Evolutionary conservation across 495 filamentous ascomycete genomes (phyloP).

Genomic region (Thozetella sp.): DNA sequence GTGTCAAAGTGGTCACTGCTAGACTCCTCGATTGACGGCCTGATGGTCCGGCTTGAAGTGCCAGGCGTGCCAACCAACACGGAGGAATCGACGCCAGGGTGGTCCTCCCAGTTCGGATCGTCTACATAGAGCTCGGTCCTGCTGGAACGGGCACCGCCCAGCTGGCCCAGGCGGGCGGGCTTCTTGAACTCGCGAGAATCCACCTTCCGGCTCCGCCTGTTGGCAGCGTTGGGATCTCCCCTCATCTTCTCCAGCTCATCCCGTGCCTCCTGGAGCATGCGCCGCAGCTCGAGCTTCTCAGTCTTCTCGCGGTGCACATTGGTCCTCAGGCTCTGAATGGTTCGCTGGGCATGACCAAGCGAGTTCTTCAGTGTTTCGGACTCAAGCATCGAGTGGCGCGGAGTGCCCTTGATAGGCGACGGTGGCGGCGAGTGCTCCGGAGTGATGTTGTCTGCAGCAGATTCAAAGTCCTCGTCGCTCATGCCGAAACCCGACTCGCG

Average conservation of each 20-base stretch:
- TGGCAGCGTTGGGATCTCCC: constrained; percentile 53
- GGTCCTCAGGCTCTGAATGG: constrained; percentile 92
- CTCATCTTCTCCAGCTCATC: constrained; percentile 87
- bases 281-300: constrained; percentile 92
- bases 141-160: constrained; percentile 76
- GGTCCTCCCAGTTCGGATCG: constrained; percentile 91
- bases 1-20: constrained; percentile 76
- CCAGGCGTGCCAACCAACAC: constrained; percentile 12
- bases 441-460: constrained; percentile 68
- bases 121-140: constrained; percentile 75
- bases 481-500: constrained; percentile 57
- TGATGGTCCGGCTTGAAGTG: constrained; percentile 19
- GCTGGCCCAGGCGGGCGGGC: constrained; percentile 66
- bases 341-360: constrained; percentile 89
- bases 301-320: constrained; percentile 97
- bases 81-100: constrained; percentile 36
- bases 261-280: constrained; percentile 92
- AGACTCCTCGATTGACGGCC: constrained; percentile 21
- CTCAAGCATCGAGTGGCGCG: constrained; percentile 85
- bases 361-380: constrained; percentile 94
- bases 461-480: constrained; percentile 64
- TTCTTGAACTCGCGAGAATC: constrained; percentile 78
- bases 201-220: constrained; percentile 68
- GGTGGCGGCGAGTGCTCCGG: constrained; percentile 89
- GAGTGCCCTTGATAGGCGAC: constrained; percentile 88